Evolutionary conservation across 257 asterid genomes (phyloP).

Genomic region (Solanum chmielewskii): DNA sequence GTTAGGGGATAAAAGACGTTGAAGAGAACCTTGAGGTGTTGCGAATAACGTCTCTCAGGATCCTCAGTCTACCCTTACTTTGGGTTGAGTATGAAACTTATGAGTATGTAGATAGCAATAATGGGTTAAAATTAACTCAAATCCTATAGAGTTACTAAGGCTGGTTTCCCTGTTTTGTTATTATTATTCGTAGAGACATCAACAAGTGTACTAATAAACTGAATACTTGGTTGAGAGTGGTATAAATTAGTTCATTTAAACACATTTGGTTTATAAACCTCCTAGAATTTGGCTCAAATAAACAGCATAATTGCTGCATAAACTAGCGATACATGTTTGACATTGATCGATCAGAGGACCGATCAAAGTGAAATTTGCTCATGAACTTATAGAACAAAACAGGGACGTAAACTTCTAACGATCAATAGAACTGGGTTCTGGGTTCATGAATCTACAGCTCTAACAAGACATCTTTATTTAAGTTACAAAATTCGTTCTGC

Average conservation of each 20-base stretch:
- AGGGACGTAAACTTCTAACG: neutral
- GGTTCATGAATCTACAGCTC: neutral
- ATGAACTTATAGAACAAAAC: neutral
- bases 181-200: neutral
- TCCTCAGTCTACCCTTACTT: neutral
- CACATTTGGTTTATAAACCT: neutral
- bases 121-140: neutral
- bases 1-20: neutral
- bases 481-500: neutral
- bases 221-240: neutral
- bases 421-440: neutral
- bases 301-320: neutral
- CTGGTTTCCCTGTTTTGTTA: neutral
- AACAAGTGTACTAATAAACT: neutral
- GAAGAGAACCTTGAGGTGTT: neutral
- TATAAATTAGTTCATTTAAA: neutral
- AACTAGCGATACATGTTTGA: neutral
- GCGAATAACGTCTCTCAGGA: neutral
- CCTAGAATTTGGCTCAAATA: neutral
- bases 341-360: neutral
- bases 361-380: neutral
- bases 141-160: neutral
- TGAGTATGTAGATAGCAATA: conserved; percentile 1
- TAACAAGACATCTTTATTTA: neutral
- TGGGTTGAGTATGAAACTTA: neutral